These are phyloP conservation scores for Allodekkera sacchari DNA, from an alignment of 805 yeast genomes.

Conservation along the genomic window DNA sequence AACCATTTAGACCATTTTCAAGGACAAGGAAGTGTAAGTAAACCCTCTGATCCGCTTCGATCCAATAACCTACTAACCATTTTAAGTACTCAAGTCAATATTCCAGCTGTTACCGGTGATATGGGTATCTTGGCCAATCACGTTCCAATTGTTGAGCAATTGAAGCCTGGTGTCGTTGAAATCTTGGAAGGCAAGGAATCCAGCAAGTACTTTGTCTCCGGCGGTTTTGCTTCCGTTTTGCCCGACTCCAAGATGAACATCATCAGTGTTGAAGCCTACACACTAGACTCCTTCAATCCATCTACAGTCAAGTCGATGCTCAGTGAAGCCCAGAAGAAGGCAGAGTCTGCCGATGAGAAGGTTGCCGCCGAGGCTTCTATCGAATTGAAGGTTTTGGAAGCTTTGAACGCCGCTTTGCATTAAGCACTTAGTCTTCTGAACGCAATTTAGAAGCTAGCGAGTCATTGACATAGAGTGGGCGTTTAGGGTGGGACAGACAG, in stretches of 20 bases:
- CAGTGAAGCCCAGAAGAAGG: constrained; percentile 92
- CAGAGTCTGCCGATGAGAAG: constrained; percentile 73
- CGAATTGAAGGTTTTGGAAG: constrained; percentile 94
- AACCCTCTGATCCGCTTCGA: background rate
- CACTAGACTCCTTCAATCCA: constrained; percentile 77
- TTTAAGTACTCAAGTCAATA: constrained; percentile 77
- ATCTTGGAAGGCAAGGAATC: constrained; percentile 71
- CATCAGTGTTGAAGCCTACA: constrained; percentile 92
- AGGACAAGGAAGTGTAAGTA: constrained; percentile 26
- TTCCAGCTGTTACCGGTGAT: constrained; percentile 93
- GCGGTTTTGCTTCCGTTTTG: constrained; percentile 94
- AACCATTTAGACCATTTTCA: constrained; percentile 24
- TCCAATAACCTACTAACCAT: background rate
- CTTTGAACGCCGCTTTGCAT: constrained; percentile 63
- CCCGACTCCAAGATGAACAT: constrained; percentile 88
- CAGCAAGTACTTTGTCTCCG: constrained; percentile 81
- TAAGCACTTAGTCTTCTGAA: constrained; percentile 3
- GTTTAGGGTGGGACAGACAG: no score
- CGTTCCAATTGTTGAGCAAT: constrained; percentile 95
- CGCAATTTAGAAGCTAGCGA: background rate
- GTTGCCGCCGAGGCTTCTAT: constrained; percentile 92
- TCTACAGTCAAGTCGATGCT: constrained; percentile 72
- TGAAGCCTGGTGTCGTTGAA: constrained; percentile 92
- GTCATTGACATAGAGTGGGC: no score
- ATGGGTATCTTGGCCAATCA: constrained; percentile 96